Evolutionary conservation across 345 rosid genomes (phyloP).

Genomic region (Theobroma cacao): DNA sequence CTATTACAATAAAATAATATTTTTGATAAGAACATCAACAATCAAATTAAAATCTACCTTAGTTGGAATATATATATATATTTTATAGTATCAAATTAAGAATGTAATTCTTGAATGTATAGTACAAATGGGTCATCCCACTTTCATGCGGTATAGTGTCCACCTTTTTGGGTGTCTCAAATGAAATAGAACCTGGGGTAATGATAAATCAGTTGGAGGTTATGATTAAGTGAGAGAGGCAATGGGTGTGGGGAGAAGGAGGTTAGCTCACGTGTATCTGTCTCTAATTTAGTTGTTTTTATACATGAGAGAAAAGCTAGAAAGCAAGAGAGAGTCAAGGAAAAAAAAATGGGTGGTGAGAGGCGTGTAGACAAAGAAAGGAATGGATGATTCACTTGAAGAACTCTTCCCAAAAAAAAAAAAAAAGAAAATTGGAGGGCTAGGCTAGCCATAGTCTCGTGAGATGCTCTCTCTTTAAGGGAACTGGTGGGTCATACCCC

Average conservation of each 20-base stretch:
- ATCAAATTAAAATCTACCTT: background rate
- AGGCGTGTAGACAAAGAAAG: slow-evolving; percentile 60
- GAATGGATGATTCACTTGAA: slow-evolving; percentile 26
- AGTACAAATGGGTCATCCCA: slow-evolving; percentile 8
- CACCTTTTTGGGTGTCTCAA: slow-evolving; percentile 11
- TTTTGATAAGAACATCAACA: too few species aligned
- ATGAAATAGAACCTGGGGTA: slow-evolving; percentile 2
- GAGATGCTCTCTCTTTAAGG: slow-evolving; percentile 55
- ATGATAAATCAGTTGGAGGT: slow-evolving; percentile 38
- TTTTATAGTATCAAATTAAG: background rate
- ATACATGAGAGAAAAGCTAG: slow-evolving; percentile 16
- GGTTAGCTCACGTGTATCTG: slow-evolving; percentile 91
- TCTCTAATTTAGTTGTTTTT: slow-evolving; percentile 40
- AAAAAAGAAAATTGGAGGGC: background rate
- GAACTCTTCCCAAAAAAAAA: background rate
- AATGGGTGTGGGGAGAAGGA: slow-evolving; percentile 52
- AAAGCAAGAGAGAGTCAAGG: background rate
- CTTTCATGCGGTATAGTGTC: slow-evolving; percentile 16
- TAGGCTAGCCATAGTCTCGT: slow-evolving; percentile 22
- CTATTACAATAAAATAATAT: background rate
- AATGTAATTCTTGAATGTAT: background rate
- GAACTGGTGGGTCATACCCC: slow-evolving; percentile 65
- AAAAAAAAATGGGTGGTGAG: slow-evolving; percentile 27
- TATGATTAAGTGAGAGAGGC: slow-evolving; percentile 45
- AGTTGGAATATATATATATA: background rate